phyloP scores from a whole-genome alignment of 2,329 filamentous ascomycete species.

The Drechslerella coelobrocha region DNA sequence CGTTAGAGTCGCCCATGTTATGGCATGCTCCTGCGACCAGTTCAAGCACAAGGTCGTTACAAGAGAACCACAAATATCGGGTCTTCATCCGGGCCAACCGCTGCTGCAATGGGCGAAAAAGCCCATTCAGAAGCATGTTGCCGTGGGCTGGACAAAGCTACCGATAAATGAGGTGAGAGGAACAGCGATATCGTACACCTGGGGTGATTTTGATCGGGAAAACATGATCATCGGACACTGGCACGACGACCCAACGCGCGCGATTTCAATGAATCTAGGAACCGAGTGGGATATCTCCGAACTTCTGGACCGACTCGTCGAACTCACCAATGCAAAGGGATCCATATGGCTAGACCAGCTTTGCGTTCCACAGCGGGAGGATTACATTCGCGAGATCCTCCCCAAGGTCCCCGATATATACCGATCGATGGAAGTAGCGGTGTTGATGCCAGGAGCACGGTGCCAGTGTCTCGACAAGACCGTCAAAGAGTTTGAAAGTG shows the following conservation, averaged over 20 bases:
- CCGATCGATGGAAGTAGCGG: constrained; percentile 46
- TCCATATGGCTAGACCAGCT: constrained; percentile 46
- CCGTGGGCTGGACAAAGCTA: constrained; percentile 35
- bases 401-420: constrained; percentile 48
- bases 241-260: constrained; percentile 42
- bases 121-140: constrained; percentile 41
- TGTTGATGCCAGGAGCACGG: constrained; percentile 38
- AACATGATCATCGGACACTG: constrained; percentile 45
- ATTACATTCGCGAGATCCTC: constrained; percentile 40
- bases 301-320: constrained; percentile 38
- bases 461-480: constrained; percentile 38
- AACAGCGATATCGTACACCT: constrained; percentile 43
- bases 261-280: constrained; percentile 41
- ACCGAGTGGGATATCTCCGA: constrained; percentile 48
- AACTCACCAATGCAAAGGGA: constrained; percentile 29
- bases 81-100: constrained; percentile 44
- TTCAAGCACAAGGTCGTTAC: constrained; percentile 46
- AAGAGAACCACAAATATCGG: constrained; percentile 41
- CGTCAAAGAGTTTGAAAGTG: constrained; percentile 23
- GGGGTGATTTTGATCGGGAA: constrained; percentile 46
- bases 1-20: constrained; percentile 37
- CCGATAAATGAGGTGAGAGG: constrained; percentile 37
- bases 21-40: constrained; percentile 20
- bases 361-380: constrained; percentile 39
- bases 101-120: constrained; percentile 47